Conservation (phyloP, 345 rosid genomes). For the Eucalyptus cloeziana region DNA sequence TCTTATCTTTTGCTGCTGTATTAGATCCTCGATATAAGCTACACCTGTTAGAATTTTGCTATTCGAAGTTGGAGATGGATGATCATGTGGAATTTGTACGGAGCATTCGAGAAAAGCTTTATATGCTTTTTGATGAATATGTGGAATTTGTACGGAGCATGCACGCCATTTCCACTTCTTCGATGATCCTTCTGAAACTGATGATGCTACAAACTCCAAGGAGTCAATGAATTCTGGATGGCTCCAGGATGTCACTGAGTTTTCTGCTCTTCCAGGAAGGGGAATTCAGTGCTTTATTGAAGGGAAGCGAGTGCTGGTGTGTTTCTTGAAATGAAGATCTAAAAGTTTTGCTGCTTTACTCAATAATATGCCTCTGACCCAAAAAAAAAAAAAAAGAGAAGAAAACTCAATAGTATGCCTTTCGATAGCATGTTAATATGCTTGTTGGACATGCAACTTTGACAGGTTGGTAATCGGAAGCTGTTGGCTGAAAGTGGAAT, state of each 20-base stretch:
- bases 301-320: constrained; percentile 56
- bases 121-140: too few relatives aligned
- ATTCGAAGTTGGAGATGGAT: too few relatives aligned
- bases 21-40: too few relatives aligned
- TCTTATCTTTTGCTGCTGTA: too few relatives aligned
- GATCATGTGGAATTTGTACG: too few relatives aligned
- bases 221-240: constrained; percentile 42
- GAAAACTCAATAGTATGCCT: neutral
- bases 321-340: neutral
- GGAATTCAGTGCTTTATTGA: constrained; percentile 70
- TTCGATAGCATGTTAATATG: neutral
- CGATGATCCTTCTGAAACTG: constrained; percentile 35
- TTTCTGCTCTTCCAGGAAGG: constrained; percentile 84
- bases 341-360: neutral
- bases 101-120: too few relatives aligned
- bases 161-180: constrained; percentile 92
- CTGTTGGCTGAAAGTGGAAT: constrained; percentile 64
- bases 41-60: too few relatives aligned
- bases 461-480: constrained; percentile 91
- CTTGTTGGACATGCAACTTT: neutral
- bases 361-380: neutral
- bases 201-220: constrained; percentile 20
- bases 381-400: too few relatives aligned
- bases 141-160: too few relatives aligned
- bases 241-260: constrained; percentile 59